Conservation (phyloP, 2,329 filamentous ascomycete species). For the Balansia obtecta region DNA sequence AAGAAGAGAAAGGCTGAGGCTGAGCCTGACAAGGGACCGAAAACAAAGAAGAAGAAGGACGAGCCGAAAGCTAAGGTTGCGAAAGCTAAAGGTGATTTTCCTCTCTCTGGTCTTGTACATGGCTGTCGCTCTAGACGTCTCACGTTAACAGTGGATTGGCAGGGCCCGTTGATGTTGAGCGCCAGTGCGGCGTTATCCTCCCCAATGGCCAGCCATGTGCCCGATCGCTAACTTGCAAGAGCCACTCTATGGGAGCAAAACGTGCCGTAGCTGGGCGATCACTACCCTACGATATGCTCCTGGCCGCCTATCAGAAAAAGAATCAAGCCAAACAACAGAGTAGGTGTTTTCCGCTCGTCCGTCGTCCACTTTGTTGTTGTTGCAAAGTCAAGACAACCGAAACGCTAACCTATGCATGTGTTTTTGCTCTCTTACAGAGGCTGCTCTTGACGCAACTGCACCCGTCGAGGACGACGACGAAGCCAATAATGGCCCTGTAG, state of each 20-base stretch:
- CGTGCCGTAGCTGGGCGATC: constrained; percentile 76
- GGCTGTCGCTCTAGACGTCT: not conserved
- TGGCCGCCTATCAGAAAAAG: constrained; percentile 88
- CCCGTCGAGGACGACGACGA: constrained; percentile 80
- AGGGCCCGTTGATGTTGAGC: constrained; percentile 85
- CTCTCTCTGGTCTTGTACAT: not conserved
- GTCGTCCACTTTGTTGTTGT: not conserved
- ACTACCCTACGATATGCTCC: constrained; percentile 82
- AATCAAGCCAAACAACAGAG: constrained; percentile 97
- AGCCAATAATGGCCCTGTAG: constrained; percentile 65
- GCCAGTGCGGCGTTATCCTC: constrained; percentile 80
- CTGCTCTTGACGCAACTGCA: constrained; percentile 86
- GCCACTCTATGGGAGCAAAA: constrained; percentile 90
- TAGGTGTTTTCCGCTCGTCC: constrained; percentile 43
- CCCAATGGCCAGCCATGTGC: constrained; percentile 81
- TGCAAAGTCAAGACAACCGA: not conserved
- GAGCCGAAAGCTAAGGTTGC: constrained; percentile 72
- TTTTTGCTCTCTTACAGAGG: constrained; percentile 46
- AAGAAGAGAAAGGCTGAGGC: constrained; percentile 70
- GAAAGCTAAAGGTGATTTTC: constrained; percentile 61
- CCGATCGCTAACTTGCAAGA: constrained; percentile 83
- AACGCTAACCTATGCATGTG: not conserved
- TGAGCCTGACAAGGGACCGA: constrained; percentile 70
- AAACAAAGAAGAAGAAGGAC: constrained; percentile 91
- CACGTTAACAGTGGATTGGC: not conserved